Percentiles rank a stretch among this genome's conserved stretches.
phyloP scores from a whole-genome alignment of 78 protist genomes.

The Neovahlkampfia damariscottae region DNA sequence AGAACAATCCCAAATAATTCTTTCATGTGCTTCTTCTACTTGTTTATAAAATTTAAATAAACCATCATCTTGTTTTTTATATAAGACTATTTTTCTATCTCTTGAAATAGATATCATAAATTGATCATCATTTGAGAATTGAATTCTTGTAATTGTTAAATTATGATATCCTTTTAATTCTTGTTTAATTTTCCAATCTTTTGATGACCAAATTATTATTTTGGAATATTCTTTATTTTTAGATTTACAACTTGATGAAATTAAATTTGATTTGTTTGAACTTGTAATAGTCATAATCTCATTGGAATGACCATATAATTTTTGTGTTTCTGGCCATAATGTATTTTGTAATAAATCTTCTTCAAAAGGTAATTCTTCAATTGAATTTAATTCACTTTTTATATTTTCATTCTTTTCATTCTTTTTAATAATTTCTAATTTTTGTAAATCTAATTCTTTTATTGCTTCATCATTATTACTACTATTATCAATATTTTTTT shows the following conservation, averaged over 20 bases:
- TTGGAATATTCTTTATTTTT: background rate
- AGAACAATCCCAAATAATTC: slow-evolving; percentile 4
- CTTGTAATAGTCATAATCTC: background rate
- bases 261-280: background rate
- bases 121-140: background rate
- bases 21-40: slow-evolving; percentile 6
- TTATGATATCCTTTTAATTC: background rate
- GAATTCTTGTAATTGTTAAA: background rate
- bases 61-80: background rate
- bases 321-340: slow-evolving; percentile 22
- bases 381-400: background rate
- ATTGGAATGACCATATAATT: slow-evolving; percentile 19
- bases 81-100: background rate
- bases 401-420: no score
- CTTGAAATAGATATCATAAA: background rate
- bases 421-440: no score
- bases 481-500: no score
- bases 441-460: background rate
- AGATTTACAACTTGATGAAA: background rate
- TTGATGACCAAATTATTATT: background rate
- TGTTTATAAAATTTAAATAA: background rate
- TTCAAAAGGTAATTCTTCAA: background rate
- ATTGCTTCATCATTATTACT: background rate
- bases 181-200: background rate
- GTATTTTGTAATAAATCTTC: slow-evolving; percentile 19